A percentile compares a stretch with the other conserved stretches of the same genome.
These are phyloP conservation scores for Alternaria sp. DNA, from an alignment of 2,329 filamentous ascomycete genomes.

Conservation along the genomic window DNA sequence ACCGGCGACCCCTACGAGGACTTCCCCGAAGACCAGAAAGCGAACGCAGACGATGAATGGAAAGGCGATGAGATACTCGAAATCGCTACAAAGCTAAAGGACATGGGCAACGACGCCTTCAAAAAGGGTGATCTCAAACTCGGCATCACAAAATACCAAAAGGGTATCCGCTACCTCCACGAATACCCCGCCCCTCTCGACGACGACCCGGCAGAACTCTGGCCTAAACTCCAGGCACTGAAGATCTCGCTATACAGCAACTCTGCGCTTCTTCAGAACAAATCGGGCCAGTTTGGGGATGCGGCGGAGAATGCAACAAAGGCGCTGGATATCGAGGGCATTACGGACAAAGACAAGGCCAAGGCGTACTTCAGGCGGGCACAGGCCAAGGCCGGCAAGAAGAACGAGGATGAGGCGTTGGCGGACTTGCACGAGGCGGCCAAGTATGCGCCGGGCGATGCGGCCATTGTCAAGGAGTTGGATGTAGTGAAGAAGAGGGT, in stretches of 20 bases:
- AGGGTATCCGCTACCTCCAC: slow-evolving; percentile 87
- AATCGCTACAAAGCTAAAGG: slow-evolving; percentile 87
- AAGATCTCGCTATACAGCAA: slow-evolving; percentile 91
- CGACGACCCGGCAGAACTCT: slow-evolving; percentile 73
- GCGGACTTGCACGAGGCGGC: slow-evolving; percentile 55
- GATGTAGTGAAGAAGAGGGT: slow-evolving; percentile 79
- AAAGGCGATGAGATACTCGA: slow-evolving; percentile 74
- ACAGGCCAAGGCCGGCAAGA: slow-evolving; percentile 75
- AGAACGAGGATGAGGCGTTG: slow-evolving; percentile 81
- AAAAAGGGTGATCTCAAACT: slow-evolving; percentile 75
- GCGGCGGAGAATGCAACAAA: slow-evolving; percentile 73
- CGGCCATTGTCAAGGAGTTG: slow-evolving; percentile 77
- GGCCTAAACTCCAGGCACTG: slow-evolving; percentile 72
- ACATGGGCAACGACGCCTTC: slow-evolving; percentile 91
- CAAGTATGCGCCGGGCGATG: slow-evolving; percentile 70
- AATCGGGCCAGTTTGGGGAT: slow-evolving; percentile 76
- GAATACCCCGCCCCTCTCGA: slow-evolving; percentile 78
- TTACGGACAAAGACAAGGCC: slow-evolving; percentile 78
- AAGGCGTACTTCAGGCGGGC: slow-evolving; percentile 90
- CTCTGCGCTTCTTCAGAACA: slow-evolving; percentile 83
- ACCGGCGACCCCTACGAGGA: slow-evolving; percentile 95
- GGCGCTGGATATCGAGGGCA: slow-evolving; percentile 72
- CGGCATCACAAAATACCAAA: slow-evolving; percentile 91
- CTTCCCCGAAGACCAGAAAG: slow-evolving; percentile 83
- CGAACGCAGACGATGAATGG: slow-evolving; percentile 62